Evolutionary conservation across 83 land plant genomes (phyloP), one percentile per base, ranked within the genome.

Genomic region (Picea abies): DNA sequence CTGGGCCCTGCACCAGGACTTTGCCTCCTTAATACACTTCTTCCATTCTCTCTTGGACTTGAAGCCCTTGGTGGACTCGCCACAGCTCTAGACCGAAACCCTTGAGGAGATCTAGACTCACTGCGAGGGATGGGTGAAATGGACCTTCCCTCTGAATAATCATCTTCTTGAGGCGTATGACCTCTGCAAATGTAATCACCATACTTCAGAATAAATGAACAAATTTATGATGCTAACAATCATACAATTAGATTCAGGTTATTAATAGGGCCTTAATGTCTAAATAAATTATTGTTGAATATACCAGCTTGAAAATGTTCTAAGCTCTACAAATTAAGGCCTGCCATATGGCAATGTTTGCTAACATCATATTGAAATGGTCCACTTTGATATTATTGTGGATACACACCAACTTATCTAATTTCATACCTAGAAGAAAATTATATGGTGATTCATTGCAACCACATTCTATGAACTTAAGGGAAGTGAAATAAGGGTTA

Each of bases 111-210:
- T 29, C 78, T 47, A 39, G 78, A 75, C 4, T n/a, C 60, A 47
- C 78, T 75, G 78, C 60, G 78, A n/a, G 78, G 16, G 22, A 75
- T 47, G 4, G 78, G 78, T 75, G 78, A 75, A 75, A 73, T 12
- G 22, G 78, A 75, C 49, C 58, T 75, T 75, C 23, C 78, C 41
- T 75, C 78, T 47, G 78, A 75, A 75, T 75, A 75, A 52, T 71
- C 35, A 23, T 75, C 78, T 75, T 75, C 78, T 47, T 47, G 78
- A 22, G 7, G 25, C 49, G 58, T 22, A 41, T 23, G 78, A 75
- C 58, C 78, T 75, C 78, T 44, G 77, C 77, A 73, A 20, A 73
- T 47, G 23, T 15, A 73, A 73, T 44, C n/a, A 47, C 26, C 8
- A 47, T 47, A 37, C 52, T 41, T 72, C 49, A 72, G 76, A 72